phyloP scores from a whole-genome alignment of 805 yeast genomes.

The Scheffersomyces coipomensis region DNA sequence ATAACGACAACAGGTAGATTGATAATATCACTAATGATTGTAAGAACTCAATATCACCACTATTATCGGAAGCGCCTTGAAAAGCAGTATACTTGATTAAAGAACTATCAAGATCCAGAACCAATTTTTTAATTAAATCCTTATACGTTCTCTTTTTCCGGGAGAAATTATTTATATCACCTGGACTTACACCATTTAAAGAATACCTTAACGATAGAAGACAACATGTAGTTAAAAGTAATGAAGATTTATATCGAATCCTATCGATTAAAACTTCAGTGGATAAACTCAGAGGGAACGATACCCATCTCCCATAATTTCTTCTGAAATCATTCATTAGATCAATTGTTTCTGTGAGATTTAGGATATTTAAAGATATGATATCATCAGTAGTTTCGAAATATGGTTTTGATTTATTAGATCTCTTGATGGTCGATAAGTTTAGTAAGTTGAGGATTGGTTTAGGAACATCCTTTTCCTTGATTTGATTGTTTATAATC shows the following conservation, averaged over 20 bases:
- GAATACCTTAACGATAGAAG: conserved; percentile 57
- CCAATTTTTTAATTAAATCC: conserved; percentile 44
- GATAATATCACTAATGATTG: conserved; percentile 68
- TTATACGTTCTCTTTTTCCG: conserved; percentile 35
- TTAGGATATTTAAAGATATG: conserved; percentile 48
- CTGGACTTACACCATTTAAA: conserved; percentile 23
- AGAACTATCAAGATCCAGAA: conserved; percentile 47
- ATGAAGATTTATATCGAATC: conserved; percentile 52
- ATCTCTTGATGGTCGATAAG: conserved; percentile 7
- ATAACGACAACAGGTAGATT: conserved; percentile 61
- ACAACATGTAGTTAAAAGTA: conserved; percentile 67
- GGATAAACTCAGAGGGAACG: conserved; percentile 56
- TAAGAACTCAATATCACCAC: conserved; percentile 52
- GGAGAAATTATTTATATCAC: conserved; percentile 19
- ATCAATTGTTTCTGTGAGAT: conserved; percentile 45
- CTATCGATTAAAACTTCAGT: conserved; percentile 48
- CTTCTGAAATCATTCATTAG: conserved; percentile 59
- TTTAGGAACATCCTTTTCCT: conserved; percentile 21
- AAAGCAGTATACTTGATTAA: conserved; percentile 31
- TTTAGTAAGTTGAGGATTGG: conserved; percentile 32
- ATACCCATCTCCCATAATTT: conserved; percentile 76
- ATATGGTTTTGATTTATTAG: not conserved
- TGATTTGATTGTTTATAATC: conserved; percentile 32
- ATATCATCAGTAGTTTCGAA: conserved; percentile 37
- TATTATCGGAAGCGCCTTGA: conserved; percentile 9